Evolutionary conservation across 2,329 filamentous ascomycete species (phyloP).

Genomic region (Fusarium nanum): DNA sequence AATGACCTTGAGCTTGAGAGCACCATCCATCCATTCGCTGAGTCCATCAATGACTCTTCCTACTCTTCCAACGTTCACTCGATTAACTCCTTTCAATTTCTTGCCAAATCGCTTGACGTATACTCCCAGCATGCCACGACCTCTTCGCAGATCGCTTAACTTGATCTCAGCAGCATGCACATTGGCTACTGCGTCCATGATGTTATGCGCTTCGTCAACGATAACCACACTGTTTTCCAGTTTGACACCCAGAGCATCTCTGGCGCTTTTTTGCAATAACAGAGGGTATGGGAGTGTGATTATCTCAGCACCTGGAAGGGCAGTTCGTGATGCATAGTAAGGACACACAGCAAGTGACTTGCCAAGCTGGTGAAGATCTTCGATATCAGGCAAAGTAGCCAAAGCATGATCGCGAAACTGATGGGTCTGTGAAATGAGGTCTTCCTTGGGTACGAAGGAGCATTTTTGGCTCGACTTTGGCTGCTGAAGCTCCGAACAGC

Average conservation of each 20-base stretch:
- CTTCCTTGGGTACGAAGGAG: slow-evolving; percentile 80
- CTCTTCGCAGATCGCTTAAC: slow-evolving; percentile 77
- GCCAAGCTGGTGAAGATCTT: slow-evolving; percentile 85
- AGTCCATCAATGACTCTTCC: slow-evolving; percentile 86
- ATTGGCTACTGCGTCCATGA: slow-evolving; percentile 92
- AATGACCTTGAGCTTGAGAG: slow-evolving; percentile 61
- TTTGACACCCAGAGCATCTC: slow-evolving; percentile 88
- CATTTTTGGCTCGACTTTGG: slow-evolving; percentile 71
- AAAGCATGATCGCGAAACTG: slow-evolving; percentile 88
- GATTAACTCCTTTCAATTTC: slow-evolving; percentile 88
- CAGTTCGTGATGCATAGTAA: slow-evolving; percentile 92
- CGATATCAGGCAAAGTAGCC: slow-evolving; percentile 90
- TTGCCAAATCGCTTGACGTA: slow-evolving; percentile 92
- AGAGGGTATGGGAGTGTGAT: slow-evolving; percentile 93
- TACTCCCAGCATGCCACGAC: slow-evolving; percentile 78
- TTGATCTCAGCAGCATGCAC: slow-evolving; percentile 85
- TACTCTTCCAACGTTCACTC: slow-evolving; percentile 89
- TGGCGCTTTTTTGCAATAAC: slow-evolving; percentile 84
- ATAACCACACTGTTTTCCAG: slow-evolving; percentile 92
- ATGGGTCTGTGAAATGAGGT: slow-evolving; percentile 76
- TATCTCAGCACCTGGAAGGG: slow-evolving; percentile 87
- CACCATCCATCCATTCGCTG: slow-evolving; percentile 72
- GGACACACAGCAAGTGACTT: slow-evolving; percentile 86
- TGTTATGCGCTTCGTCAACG: slow-evolving; percentile 96
- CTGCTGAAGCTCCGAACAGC: slow-evolving; percentile 90